These are phyloP conservation scores for Tulasnella sp. DNA, from an alignment of 768 basidiomycete species.

Conservation along the genomic window DNA sequence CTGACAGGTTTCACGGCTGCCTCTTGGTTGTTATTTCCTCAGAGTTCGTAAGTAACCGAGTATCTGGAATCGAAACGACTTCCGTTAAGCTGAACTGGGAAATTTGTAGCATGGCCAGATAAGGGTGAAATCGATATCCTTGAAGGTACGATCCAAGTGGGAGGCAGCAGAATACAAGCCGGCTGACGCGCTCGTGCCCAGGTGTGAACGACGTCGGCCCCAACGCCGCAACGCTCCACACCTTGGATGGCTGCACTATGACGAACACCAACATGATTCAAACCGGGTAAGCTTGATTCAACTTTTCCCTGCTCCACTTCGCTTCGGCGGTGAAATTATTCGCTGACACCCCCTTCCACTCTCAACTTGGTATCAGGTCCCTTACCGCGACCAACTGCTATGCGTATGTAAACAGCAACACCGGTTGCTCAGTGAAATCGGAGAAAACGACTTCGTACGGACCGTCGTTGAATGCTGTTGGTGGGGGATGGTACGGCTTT, in stretches of 20 bases:
- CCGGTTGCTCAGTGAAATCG: conserved; percentile 16
- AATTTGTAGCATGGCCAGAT: conserved; percentile 51
- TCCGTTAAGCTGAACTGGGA: conserved; percentile 19
- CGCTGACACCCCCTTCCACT: neutral
- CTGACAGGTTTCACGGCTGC: neutral
- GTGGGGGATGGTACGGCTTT: conserved; percentile 34
- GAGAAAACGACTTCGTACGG: conserved; percentile 19
- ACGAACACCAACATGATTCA: conserved; percentile 7
- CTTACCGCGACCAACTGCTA: conserved; percentile 8
- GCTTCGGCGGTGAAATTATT: neutral
- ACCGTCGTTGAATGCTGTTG: conserved; percentile 23
- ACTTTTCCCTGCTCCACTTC: neutral
- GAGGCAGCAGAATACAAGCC: neutral
- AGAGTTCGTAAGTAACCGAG: conserved; percentile 11
- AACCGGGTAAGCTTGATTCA: conserved; percentile 19
- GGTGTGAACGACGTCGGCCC: conserved; percentile 26
- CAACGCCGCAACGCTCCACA: conserved; percentile 29
- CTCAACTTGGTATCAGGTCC: neutral
- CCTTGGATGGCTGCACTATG: conserved; percentile 21
- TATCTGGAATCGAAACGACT: conserved; percentile 53
- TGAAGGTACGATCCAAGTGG: conserved; percentile 41
- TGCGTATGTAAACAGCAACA: conserved; percentile 14
- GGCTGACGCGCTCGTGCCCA: neutral
- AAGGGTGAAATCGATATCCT: conserved; percentile 44
- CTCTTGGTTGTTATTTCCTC: neutral